Percentiles rank a stretch among this genome's conserved stretches.
phyloP scores from a whole-genome alignment of 768 basidiomycete genomes.

The Tulasnella sp. region DNA sequence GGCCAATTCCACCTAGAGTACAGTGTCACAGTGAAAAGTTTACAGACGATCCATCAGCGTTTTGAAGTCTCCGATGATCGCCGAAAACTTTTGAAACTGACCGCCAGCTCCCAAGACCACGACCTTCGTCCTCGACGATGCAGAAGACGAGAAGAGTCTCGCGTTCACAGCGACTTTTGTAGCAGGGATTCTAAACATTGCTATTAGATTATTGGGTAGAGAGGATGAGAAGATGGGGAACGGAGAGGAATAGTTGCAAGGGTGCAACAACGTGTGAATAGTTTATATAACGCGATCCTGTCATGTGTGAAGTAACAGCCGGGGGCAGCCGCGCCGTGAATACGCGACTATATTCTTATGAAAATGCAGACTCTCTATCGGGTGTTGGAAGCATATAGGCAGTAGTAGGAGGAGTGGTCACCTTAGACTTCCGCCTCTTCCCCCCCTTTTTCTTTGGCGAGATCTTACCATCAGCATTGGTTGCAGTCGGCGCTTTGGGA shows the following conservation, averaged over 20 bases:
- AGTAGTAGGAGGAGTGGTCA: not conserved
- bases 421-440: not conserved
- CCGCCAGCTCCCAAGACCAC: constrained; percentile 96
- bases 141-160: constrained; percentile 64
- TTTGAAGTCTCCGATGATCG: no score
- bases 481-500: not conserved
- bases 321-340: not conserved
- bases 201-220: not conserved
- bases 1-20: constrained; percentile 72
- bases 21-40: not conserved
- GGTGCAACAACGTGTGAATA: not conserved
- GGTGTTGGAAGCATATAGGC: not conserved
- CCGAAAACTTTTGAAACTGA: constrained; percentile 23
- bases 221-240: not conserved
- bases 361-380: not conserved
- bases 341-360: not conserved
- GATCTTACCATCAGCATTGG: not conserved
- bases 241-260: not conserved
- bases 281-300: not conserved
- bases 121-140: constrained; percentile 70
- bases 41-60: not conserved
- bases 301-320: not conserved
- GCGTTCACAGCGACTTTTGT: constrained; percentile 3
- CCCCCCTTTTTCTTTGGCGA: not conserved
- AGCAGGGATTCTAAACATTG: constrained; percentile 12